A percentile compares a stretch with the other conserved stretches of the same genome.
phyloP scores from a whole-genome alignment of 345 rosid species.

The Carallia brachiata region DNA sequence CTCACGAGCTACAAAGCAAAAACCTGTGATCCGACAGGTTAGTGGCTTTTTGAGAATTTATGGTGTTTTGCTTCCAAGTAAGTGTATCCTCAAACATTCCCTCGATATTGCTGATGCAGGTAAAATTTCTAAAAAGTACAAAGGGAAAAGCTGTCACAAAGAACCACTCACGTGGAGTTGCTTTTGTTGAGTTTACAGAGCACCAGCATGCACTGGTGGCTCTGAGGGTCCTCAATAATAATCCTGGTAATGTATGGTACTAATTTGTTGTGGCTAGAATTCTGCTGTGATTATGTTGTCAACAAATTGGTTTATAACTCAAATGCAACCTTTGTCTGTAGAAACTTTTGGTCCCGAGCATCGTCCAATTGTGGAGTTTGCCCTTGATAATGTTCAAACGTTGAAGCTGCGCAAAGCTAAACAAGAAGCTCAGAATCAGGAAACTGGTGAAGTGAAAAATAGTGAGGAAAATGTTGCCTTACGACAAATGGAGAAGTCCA shows the following conservation, averaged over 20 bases:
- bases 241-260: constrained; percentile 56
- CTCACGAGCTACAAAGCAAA: constrained; percentile 92
- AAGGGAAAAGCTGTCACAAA: constrained; percentile 66
- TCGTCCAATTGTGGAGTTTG: constrained; percentile 84
- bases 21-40: constrained; percentile 80
- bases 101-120: constrained; percentile 38
- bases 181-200: constrained; percentile 78
- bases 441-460: constrained; percentile 25
- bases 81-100: background rate
- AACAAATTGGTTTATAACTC: background rate
- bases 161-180: constrained; percentile 82
- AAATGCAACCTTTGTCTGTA: constrained; percentile 26
- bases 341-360: constrained; percentile 81
- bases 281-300: background rate
- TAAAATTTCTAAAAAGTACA: constrained; percentile 62
- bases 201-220: constrained; percentile 93
- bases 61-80: background rate
- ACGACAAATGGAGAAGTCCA: constrained; percentile 25
- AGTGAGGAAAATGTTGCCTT: constrained; percentile 9
- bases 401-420: constrained; percentile 62
- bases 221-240: constrained; percentile 85
- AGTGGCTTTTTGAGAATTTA: constrained; percentile 4
- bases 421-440: constrained; percentile 41
- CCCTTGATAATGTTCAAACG: constrained; percentile 72
- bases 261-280: background rate